A percentile compares a stretch with the other conserved stretches of the same genome.
These are phyloP conservation scores for Rutidosis leptorrhynchoides DNA, from an alignment of 129 eudicot species.

Conservation along the genomic window DNA sequence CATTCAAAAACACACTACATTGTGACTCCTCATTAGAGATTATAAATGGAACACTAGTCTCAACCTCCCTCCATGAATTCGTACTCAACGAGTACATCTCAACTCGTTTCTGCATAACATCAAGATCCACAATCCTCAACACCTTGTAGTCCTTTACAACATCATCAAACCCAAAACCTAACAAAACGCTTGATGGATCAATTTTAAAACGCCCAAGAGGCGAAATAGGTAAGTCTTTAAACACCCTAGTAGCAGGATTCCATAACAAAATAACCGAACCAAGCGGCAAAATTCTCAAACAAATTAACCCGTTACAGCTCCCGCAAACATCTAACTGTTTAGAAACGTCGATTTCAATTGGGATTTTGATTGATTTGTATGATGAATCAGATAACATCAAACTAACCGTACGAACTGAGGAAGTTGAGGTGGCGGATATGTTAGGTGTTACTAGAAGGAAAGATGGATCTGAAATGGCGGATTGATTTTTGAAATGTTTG, in stretches of 20 bases:
- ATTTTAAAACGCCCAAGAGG: conserved; percentile 1
- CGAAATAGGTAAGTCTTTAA: conserved; percentile 17
- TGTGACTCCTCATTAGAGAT: conserved; percentile 18
- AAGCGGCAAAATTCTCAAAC: conserved; percentile 29
- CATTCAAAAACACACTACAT: no score
- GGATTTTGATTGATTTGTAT: no score
- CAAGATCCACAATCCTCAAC: no score
- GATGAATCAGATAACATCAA: background rate
- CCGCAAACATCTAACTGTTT: conserved; percentile 20
- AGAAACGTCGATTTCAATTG: conserved; percentile 5
- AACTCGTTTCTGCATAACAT: no score
- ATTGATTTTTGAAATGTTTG: conserved; percentile 19
- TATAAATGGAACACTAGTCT: conserved; percentile 15
- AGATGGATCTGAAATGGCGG: background rate
- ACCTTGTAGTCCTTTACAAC: no score
- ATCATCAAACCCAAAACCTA: no score
- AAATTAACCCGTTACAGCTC: conserved; percentile 11
- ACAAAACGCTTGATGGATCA: conserved; percentile 18
- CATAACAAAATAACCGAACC: no score
- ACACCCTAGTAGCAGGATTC: conserved; percentile 31
- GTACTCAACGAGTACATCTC: no score
- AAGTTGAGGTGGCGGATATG: background rate
- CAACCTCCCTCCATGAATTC: conserved; percentile 20
- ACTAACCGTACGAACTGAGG: conserved; percentile 7
- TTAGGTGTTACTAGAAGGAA: conserved; percentile 22